These are phyloP conservation scores for Linnemannia exigua DNA, from an alignment of 192 early-diverging fungal genomes.

Conservation along the genomic window DNA sequence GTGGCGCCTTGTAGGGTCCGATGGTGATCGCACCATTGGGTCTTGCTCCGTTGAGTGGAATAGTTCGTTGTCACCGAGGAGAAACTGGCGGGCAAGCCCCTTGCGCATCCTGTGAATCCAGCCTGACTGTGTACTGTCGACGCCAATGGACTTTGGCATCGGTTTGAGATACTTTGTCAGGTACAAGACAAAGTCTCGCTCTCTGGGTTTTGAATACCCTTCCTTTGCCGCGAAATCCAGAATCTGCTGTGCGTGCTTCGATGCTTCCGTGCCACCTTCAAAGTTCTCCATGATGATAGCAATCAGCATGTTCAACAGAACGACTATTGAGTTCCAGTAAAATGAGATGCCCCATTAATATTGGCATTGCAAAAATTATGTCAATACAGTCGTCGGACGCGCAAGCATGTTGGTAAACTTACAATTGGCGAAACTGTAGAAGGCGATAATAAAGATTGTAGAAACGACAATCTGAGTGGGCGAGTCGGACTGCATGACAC, in stretches of 20 bases:
- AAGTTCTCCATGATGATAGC: constrained; percentile 78
- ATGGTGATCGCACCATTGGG: constrained; percentile 3
- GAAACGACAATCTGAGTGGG: constrained; percentile 52
- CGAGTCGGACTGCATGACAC: constrained; percentile 57
- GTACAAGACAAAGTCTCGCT: constrained; percentile 59
- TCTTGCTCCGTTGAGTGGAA: constrained; percentile 35
- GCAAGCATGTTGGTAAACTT: constrained; percentile 27
- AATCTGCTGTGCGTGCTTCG: constrained; percentile 67
- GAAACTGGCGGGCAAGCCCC: constrained; percentile 62
- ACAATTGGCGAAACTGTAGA: constrained; percentile 73
- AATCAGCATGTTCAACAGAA: constrained; percentile 75
- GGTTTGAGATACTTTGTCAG: constrained; percentile 69
- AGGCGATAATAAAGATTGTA: constrained; percentile 65
- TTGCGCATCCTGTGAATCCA: constrained; percentile 64
- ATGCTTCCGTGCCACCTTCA: constrained; percentile 66
- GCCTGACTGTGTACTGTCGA: constrained; percentile 58
- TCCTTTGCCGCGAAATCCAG: constrained; percentile 56
- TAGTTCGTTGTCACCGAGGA: constrained; percentile 56
- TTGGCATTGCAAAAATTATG: not conserved
- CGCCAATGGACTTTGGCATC: constrained; percentile 60
- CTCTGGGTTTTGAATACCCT: constrained; percentile 38
- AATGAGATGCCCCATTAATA: not conserved
- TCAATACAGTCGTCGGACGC: not conserved
- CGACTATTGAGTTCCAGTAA: constrained; percentile 45
- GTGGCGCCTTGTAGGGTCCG: constrained; percentile 2